These are phyloP conservation scores for Fennellomyces sp. DNA, from an alignment of 371 early-diverging fungal genomes.

Conservation along the genomic window DNA sequence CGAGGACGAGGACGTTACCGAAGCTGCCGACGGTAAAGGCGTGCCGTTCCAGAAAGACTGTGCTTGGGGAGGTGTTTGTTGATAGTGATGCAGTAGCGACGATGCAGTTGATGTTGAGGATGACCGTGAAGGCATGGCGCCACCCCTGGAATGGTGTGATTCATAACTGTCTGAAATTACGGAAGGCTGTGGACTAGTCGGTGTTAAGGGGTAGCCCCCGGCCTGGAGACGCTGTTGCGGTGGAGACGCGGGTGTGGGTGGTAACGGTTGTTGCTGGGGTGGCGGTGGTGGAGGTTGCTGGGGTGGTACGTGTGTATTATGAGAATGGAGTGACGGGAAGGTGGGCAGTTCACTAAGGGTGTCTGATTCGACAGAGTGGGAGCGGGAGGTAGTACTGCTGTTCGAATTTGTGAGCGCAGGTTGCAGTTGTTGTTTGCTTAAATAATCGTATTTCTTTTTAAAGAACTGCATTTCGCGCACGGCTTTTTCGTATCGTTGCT, in stretches of 20 bases:
- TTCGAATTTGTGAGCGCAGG: neutral
- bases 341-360: neutral
- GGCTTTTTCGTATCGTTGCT: constrained; percentile 48
- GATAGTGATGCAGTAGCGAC: constrained; percentile 10
- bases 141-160: constrained; percentile 4
- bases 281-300: constrained; percentile 17
- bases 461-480: constrained; percentile 56
- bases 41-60: constrained; percentile 11
- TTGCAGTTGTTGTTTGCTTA: constrained; percentile 12
- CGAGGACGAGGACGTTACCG: constrained; percentile 12
- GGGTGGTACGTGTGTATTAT: constrained; percentile 13
- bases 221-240: constrained; percentile 11
- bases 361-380: neutral
- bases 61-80: constrained; percentile 1
- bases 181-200: constrained; percentile 35
- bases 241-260: constrained; percentile 19
- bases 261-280: constrained; percentile 6
- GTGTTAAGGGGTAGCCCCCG: constrained; percentile 22
- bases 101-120: constrained; percentile 17
- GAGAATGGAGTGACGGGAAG: no score
- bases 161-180: constrained; percentile 8
- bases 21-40: constrained; percentile 8
- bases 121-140: constrained; percentile 15
- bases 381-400: constrained; percentile 1
- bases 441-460: constrained; percentile 41